Evolutionary conservation across 352 stramenopile genomes (phyloP).

Genomic region (Lagenidium giganteum): DNA sequence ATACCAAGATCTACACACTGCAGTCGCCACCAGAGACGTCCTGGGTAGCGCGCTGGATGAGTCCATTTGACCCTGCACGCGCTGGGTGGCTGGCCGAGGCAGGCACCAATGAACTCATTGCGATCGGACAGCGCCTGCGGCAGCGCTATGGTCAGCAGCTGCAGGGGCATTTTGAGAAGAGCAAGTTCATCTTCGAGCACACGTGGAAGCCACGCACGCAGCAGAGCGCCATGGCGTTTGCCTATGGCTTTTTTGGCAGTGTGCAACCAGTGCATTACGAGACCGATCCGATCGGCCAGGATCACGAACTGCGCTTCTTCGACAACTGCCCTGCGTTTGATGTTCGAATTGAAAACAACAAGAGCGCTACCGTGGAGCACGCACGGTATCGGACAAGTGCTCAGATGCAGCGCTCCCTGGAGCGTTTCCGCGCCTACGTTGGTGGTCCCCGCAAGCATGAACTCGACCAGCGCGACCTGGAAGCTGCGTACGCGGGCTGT

Average conservation of each 20-base stretch:
- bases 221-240: slow-evolving; percentile 73
- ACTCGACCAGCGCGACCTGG: slow-evolving; percentile 55
- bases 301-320: slow-evolving; percentile 74
- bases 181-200: slow-evolving; percentile 59
- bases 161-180: slow-evolving; percentile 20
- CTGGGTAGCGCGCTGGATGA: slow-evolving; percentile 47
- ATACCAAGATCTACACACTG: slow-evolving; percentile 25
- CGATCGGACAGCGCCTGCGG: slow-evolving; percentile 47
- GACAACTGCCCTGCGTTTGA: slow-evolving; percentile 77
- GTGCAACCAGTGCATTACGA: slow-evolving; percentile 56
- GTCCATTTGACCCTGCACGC: slow-evolving; percentile 36
- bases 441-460: no score
- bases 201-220: slow-evolving; percentile 79
- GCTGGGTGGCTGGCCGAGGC: slow-evolving; percentile 46
- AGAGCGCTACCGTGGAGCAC: slow-evolving; percentile 50
- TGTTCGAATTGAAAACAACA: slow-evolving; percentile 50
- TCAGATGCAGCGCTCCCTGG: slow-evolving; percentile 50
- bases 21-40: neutral
- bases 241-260: slow-evolving; percentile 64
- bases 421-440: no score
- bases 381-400: slow-evolving; percentile 36
- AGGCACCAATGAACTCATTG: slow-evolving; percentile 57
- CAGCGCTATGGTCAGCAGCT: slow-evolving; percentile 29
- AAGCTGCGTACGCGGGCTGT: slow-evolving; percentile 73
- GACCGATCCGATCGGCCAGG: slow-evolving; percentile 35